A percentile compares a stretch with the other conserved stretches of the same genome.
phyloP scores from a whole-genome alignment of 2,329 filamentous ascomycete species.

The Xylariaceae sp. region DNA sequence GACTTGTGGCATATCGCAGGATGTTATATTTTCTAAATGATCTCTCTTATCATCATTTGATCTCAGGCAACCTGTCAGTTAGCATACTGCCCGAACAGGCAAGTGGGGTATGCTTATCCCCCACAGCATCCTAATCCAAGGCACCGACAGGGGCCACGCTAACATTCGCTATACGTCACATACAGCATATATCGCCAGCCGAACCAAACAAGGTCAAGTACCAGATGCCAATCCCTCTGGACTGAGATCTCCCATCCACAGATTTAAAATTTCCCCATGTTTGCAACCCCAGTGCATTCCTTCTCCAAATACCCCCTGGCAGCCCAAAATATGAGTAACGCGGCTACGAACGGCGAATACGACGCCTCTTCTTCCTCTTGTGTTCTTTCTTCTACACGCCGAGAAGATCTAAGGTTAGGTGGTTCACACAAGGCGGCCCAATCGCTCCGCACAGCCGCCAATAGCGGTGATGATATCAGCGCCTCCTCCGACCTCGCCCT shows the following conservation, averaged over 20 bases:
- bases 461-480: constrained; percentile 9
- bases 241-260: constrained; percentile 2
- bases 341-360: constrained; percentile 11
- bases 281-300: neutral
- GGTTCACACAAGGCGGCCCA: constrained; percentile 25
- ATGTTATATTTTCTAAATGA: neutral
- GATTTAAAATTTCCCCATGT: neutral
- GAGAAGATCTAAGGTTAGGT: no score
- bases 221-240: neutral
- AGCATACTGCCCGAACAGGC: neutral
- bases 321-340: constrained; percentile 14
- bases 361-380: constrained; percentile 14
- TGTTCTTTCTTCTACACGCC: constrained; percentile 20
- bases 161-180: constrained; percentile 5
- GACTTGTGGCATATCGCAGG: neutral
- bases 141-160: constrained; percentile 7
- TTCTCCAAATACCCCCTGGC: neutral
- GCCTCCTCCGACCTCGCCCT: constrained; percentile 24
- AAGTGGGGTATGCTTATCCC: neutral
- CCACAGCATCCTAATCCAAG: constrained; percentile 2
- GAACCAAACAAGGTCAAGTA: neutral
- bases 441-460: constrained; percentile 21
- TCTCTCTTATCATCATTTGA: neutral
- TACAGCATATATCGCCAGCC: neutral
- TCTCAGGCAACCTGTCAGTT: neutral